Percentiles rank a stretch among this genome's conserved stretches.
Evolutionary conservation across 176 grass and related monocot genomes (phyloP).

Genomic region (Juncus effusus): DNA sequence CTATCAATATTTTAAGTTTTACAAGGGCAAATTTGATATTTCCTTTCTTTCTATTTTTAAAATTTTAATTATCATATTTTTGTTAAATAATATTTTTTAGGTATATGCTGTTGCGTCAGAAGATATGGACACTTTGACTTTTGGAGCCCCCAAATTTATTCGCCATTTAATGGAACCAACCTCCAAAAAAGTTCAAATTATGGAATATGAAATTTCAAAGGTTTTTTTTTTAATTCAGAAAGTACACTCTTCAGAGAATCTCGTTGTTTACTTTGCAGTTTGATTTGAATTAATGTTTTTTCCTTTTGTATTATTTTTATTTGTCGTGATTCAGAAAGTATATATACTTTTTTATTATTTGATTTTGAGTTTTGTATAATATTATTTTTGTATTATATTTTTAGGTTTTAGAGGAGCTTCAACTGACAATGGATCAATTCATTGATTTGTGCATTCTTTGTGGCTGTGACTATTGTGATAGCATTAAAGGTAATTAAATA

Average conservation of each 20-base stretch:
- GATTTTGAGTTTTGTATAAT: too few relatives aligned
- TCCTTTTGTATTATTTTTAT: not conserved
- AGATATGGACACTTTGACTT: slow-evolving; percentile 91
- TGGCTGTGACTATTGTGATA: slow-evolving; percentile 93
- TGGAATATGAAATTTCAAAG: slow-evolving; percentile 89
- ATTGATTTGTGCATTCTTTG: slow-evolving; percentile 86
- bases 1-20: not conserved
- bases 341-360: too few relatives aligned
- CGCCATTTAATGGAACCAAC: slow-evolving; percentile 79
- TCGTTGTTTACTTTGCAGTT: not conserved
- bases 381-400: slow-evolving; percentile 8
- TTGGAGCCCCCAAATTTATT: slow-evolving; percentile 74
- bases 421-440: slow-evolving; percentile 89
- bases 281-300: not conserved
- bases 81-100: slow-evolving; percentile 31
- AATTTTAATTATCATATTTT: slow-evolving; percentile 23
- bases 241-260: not conserved
- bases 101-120: slow-evolving; percentile 91
- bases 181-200: slow-evolving; percentile 76
- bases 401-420: slow-evolving; percentile 85
- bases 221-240: slow-evolving; percentile 13
- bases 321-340: too few relatives aligned
- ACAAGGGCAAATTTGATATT: not conserved
- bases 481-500: slow-evolving; percentile 54
- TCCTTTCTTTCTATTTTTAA: not conserved